Conservation (phyloP, 2,329 filamentous ascomycete genomes). For the Hypoxylon sp. region DNA sequence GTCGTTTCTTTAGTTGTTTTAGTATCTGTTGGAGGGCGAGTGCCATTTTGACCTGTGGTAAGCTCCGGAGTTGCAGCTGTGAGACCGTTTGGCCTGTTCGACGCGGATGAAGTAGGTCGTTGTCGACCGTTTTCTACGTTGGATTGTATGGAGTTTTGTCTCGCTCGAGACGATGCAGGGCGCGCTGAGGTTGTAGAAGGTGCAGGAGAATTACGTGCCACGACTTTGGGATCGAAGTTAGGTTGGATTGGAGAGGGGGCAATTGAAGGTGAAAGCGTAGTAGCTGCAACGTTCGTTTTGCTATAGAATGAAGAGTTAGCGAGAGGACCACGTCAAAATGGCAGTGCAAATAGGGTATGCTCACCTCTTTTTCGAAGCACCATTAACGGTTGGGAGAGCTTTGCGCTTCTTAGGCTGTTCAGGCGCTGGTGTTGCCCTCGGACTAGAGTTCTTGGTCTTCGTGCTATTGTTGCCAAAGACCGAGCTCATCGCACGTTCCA, state of each 20-base stretch:
- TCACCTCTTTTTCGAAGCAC: constrained; percentile 85
- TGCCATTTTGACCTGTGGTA: constrained; percentile 50
- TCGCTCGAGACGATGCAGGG: constrained; percentile 77
- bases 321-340: constrained; percentile 34
- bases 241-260: constrained; percentile 83
- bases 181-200: constrained; percentile 67
- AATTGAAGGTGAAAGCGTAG: constrained; percentile 76
- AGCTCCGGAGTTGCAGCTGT: constrained; percentile 58
- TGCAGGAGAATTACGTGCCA: constrained; percentile 70
- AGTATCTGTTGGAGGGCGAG: constrained; percentile 59
- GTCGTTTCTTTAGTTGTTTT: constrained; percentile 67
- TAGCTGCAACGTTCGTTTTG: constrained; percentile 55
- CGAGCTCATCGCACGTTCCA: constrained; percentile 78
- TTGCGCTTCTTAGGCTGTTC: constrained; percentile 81
- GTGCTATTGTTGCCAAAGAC: constrained; percentile 66
- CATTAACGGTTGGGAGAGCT: constrained; percentile 74
- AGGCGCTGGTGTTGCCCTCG: constrained; percentile 76
- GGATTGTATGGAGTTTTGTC: constrained; percentile 81
- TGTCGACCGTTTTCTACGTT: constrained; percentile 67
- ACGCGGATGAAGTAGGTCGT: constrained; percentile 71
- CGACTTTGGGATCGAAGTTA: constrained; percentile 73
- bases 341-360: constrained; percentile 48
- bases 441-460: constrained; percentile 73
- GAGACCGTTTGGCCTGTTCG: constrained; percentile 72
- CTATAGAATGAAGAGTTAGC: constrained; percentile 44